Percentiles rank a stretch among this genome's conserved stretches.
Evolutionary conservation across 164 flowering plant species (phyloP).

Genomic region (Kingdonia uniflora): DNA sequence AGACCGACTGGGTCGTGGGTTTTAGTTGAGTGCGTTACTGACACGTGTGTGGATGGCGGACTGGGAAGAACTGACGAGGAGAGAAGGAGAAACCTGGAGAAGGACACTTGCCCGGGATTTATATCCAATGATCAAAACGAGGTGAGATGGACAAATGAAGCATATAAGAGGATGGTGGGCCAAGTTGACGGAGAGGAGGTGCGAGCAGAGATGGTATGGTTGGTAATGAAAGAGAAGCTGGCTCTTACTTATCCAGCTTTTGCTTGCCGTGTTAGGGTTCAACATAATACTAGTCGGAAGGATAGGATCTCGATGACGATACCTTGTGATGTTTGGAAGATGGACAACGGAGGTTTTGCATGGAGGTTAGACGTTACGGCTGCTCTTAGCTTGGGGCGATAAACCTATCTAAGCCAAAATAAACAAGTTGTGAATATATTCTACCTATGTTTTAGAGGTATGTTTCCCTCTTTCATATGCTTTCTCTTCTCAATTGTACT

Average conservation of each 20-base stretch:
- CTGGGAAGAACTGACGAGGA: conserved; percentile 46
- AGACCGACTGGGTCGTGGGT: conserved; percentile 41
- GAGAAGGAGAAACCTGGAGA: conserved; percentile 31
- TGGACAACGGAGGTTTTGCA: conserved; percentile 65
- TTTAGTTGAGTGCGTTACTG: conserved; percentile 59
- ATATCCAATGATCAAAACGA: conserved; percentile 45
- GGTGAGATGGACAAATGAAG: conserved; percentile 64
- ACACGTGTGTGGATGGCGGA: conserved; percentile 32
- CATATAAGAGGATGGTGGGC: conserved; percentile 42
- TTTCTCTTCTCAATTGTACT: no score
- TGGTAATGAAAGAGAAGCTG: conserved; percentile 30
- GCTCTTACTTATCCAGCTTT: conserved; percentile 29
- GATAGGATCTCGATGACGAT: conserved; percentile 30
- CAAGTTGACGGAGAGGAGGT: conserved; percentile 2
- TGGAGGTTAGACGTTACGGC: conserved; percentile 83
- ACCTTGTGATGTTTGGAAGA: conserved; percentile 84
- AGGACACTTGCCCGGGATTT: conserved; percentile 80
- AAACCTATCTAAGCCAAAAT: not conserved
- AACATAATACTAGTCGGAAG: conserved; percentile 32
- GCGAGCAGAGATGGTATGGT: conserved; percentile 29
- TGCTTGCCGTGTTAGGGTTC: conserved; percentile 61
- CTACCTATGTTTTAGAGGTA: no score
- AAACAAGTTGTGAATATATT: no score
- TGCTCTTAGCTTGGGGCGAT: conserved; percentile 66
- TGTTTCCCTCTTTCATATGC: no score